A percentile compares a stretch with the other conserved stretches of the same genome.
phyloP scores from a whole-genome alignment of 2,329 filamentous ascomycete species.

The Alternaria panax region DNA sequence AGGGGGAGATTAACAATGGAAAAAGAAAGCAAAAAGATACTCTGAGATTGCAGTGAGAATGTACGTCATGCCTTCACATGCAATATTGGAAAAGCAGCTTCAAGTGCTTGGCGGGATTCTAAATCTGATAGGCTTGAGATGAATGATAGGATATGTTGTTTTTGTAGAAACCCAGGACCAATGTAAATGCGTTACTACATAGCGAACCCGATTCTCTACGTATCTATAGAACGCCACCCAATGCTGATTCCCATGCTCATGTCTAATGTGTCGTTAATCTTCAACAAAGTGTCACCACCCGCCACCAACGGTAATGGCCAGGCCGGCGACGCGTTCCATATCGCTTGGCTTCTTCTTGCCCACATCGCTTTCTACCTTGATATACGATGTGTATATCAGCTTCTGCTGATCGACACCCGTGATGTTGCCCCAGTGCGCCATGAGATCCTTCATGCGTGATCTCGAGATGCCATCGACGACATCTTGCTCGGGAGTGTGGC shows the following conservation, averaged over 20 bases:
- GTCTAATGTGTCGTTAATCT: neutral
- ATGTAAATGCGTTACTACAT: neutral
- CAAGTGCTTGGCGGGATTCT: neutral
- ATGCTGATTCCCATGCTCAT: constrained; percentile 14
- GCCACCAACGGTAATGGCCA: constrained; percentile 89
- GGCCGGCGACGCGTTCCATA: constrained; percentile 82
- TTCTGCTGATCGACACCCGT: constrained; percentile 75
- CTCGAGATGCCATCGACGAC: constrained; percentile 70
- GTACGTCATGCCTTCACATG: neutral
- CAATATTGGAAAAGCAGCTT: neutral
- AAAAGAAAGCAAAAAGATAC: neutral
- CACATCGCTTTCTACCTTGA: constrained; percentile 93
- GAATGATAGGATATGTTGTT: neutral
- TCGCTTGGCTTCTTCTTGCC: constrained; percentile 71
- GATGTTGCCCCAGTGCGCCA: constrained; percentile 77
- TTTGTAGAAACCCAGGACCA: neutral
- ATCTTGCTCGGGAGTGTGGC: constrained; percentile 19
- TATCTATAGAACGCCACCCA: constrained; percentile 11
- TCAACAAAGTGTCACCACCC: constrained; percentile 73
- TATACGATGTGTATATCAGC: constrained; percentile 84
- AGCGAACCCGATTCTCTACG: neutral
- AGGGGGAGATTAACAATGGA: neutral
- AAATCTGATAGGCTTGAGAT: neutral
- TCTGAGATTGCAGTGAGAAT: neutral
- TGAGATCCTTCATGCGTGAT: constrained; percentile 69